A percentile compares a stretch with the other conserved stretches of the same genome.
These are phyloP conservation scores for Botrytis medusae DNA, from an alignment of 2,329 filamentous ascomycete species.

Conservation along the genomic window DNA sequence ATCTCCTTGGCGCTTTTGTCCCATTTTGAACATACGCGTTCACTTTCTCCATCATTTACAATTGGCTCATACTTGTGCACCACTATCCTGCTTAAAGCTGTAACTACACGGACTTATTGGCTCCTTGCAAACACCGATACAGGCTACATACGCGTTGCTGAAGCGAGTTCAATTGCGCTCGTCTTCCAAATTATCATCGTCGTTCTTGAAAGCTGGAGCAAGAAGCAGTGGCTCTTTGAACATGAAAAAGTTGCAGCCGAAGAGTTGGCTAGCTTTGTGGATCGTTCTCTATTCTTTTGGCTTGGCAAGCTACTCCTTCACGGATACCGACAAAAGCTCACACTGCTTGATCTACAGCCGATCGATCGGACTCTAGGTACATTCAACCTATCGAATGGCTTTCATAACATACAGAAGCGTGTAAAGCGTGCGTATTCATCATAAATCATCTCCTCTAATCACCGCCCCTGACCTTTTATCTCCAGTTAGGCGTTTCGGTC, in stretches of 20 bases:
- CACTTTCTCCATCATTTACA: constrained; percentile 29
- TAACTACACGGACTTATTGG: constrained; percentile 30
- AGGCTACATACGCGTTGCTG: constrained; percentile 37
- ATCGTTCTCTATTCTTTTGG: constrained; percentile 41
- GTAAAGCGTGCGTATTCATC: neutral
- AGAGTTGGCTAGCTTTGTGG: constrained; percentile 42
- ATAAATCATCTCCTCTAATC: neutral
- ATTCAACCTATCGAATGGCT: constrained; percentile 23
- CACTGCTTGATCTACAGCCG: constrained; percentile 38
- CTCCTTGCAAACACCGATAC: constrained; percentile 32
- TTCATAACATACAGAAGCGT: constrained; percentile 4
- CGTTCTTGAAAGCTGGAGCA: constrained; percentile 40
- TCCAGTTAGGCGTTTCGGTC: neutral
- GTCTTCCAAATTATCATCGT: constrained; percentile 39
- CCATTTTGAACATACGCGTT: constrained; percentile 31
- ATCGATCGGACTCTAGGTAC: constrained; percentile 35
- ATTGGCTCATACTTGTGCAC: constrained; percentile 32
- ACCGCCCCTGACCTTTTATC: neutral
- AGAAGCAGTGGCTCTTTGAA: constrained; percentile 43
- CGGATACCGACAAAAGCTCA: neutral
- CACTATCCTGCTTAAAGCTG: constrained; percentile 32
- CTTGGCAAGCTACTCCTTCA: constrained; percentile 27
- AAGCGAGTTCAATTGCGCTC: constrained; percentile 37
- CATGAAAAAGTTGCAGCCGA: constrained; percentile 44
- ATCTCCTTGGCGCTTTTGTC: constrained; percentile 28